Evolutionary conservation across 192 early-diverging fungal species (phyloP).

Genomic region (Cladochytrium replicatum): DNA sequence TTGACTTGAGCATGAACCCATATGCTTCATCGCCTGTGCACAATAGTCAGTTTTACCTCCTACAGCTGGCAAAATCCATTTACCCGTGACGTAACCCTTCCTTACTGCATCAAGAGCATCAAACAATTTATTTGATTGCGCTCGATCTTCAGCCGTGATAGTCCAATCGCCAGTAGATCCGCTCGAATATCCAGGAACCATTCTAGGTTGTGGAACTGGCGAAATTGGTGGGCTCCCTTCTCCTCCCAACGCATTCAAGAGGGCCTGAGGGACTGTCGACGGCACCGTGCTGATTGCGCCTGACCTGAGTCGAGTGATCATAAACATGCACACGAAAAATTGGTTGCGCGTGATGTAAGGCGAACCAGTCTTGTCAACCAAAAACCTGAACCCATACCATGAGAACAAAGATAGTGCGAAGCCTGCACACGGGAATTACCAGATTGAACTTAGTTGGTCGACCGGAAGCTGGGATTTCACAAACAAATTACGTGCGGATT

Average conservation of each 20-base stretch:
- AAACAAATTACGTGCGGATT: constrained; percentile 64
- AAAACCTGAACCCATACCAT: constrained; percentile 39
- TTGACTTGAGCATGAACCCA: constrained; percentile 70
- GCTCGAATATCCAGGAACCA: constrained; percentile 7
- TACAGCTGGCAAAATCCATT: constrained; percentile 1
- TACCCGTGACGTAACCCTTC: constrained; percentile 60
- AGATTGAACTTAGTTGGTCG: constrained; percentile 70
- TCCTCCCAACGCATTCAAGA: constrained; percentile 37
- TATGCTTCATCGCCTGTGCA: constrained; percentile 58
- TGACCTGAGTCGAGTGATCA: constrained; percentile 72
- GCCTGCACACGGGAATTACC: constrained; percentile 34
- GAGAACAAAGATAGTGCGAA: background rate
- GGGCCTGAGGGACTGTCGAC: constrained; percentile 47
- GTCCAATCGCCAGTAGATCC: constrained; percentile 45
- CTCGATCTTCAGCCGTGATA: constrained; percentile 55
- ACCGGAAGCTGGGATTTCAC: constrained; percentile 68
- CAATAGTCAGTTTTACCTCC: constrained; percentile 6
- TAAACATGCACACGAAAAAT: constrained; percentile 86
- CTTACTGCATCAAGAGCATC: constrained; percentile 55
- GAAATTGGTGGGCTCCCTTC: background rate
- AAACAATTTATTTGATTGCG: constrained; percentile 66
- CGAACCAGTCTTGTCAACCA: constrained; percentile 65
- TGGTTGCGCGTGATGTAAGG: constrained; percentile 68
- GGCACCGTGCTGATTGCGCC: constrained; percentile 63
- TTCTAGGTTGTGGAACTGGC: constrained; percentile 4